Conservation (phyloP, 192 early-diverging fungal species). For the Backusella tuberculispora region DNA sequence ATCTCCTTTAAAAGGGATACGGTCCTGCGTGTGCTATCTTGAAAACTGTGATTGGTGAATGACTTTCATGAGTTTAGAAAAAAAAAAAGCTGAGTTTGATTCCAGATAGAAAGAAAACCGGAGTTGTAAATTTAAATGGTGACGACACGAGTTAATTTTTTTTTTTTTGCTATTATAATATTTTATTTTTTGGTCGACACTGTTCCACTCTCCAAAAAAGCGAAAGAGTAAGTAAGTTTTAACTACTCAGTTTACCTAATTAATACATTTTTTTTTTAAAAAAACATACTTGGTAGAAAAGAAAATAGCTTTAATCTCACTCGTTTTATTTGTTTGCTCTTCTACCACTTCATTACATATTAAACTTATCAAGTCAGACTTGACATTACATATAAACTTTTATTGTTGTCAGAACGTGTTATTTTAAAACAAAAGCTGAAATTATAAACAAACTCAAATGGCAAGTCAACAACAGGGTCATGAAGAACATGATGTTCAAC, state of each 20-base stretch:
- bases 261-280: not conserved
- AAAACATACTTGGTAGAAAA: not conserved
- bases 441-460: constrained; percentile 16
- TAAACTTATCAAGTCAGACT: not conserved
- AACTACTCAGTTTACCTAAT: not conserved
- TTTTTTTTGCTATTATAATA: too few species aligned
- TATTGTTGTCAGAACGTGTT: not conserved
- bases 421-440: not conserved
- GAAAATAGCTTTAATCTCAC: not conserved
- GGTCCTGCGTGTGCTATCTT: too few species aligned
- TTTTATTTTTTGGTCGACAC: not conserved
- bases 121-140: too few species aligned
- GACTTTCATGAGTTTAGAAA: too few species aligned
- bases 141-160: too few species aligned
- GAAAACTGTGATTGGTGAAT: too few species aligned
- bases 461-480: constrained; percentile 12
- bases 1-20: too few species aligned
- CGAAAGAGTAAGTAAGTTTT: not conserved
- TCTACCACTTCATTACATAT: not conserved
- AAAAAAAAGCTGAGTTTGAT: too few species aligned
- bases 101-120: too few species aligned
- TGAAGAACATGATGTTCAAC: constrained; percentile 22
- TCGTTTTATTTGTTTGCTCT: not conserved
- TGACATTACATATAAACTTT: not conserved
- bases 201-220: constrained; percentile 6